Percentiles rank a stretch among this genome's conserved stretches.
phyloP scores from a whole-genome alignment of 208 protist genomes.

The Angomonas deanei region DNA sequence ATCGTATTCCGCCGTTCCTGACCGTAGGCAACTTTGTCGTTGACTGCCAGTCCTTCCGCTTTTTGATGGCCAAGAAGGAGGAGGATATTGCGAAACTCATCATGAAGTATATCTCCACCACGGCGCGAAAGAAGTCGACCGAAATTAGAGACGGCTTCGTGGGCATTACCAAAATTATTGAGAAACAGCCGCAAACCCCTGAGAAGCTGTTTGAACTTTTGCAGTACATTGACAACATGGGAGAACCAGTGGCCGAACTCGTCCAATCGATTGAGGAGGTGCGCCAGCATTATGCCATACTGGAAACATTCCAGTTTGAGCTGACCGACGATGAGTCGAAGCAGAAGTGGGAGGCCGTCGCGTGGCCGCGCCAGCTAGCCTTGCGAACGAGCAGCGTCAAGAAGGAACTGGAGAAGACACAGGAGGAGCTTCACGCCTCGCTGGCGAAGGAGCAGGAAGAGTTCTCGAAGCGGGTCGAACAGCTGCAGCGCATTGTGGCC shows the following conservation, averaged over 20 bases:
- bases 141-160: slow-evolving; percentile 81
- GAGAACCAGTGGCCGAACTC: slow-evolving; percentile 74
- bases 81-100: slow-evolving; percentile 89
- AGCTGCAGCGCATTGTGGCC: slow-evolving; percentile 88
- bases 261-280: slow-evolving; percentile 81
- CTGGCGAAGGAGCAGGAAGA: slow-evolving; percentile 91
- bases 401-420: slow-evolving; percentile 88
- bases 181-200: slow-evolving; percentile 80
- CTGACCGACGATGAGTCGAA: slow-evolving; percentile 92
- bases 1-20: slow-evolving; percentile 87
- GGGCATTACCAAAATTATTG: slow-evolving; percentile 72
- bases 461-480: slow-evolving; percentile 91
- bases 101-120: slow-evolving; percentile 89
- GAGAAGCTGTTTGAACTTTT: slow-evolving; percentile 91
- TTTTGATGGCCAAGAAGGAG: slow-evolving; percentile 91
- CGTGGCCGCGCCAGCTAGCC: slow-evolving; percentile 89
- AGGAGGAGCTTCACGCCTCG: slow-evolving; percentile 88
- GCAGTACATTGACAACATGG: slow-evolving; percentile 81
- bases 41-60: slow-evolving; percentile 90
- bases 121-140: slow-evolving; percentile 62
- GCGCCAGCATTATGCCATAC: slow-evolving; percentile 87
- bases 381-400: slow-evolving; percentile 60
- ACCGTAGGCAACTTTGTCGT: slow-evolving; percentile 95
- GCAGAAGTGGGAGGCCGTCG: slow-evolving; percentile 91
- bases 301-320: slow-evolving; percentile 93